Percentiles rank a stretch among this genome's conserved stretches.
phyloP scores from a whole-genome alignment of 441 rosid genomes.

The Pelargonium australe region DNA sequence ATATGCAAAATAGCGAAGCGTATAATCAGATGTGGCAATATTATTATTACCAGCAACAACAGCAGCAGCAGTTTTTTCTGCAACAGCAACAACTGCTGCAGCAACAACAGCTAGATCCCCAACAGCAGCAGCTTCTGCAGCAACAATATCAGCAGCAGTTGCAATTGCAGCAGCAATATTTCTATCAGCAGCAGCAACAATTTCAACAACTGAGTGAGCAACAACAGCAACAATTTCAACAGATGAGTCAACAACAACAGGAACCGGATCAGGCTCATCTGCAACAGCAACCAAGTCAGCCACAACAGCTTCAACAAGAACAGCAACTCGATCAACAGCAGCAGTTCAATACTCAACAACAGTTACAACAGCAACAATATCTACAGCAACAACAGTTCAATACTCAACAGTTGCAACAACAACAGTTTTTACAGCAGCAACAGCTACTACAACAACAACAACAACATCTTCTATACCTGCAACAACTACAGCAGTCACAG shows the following conservation, averaged over 20 bases:
- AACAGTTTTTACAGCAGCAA: constrained; percentile 23
- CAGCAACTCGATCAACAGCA: constrained; percentile 26
- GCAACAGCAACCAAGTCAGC: constrained; percentile 27
- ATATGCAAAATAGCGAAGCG: constrained; percentile 43
- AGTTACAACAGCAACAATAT: constrained; percentile 13
- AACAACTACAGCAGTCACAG: constrained; percentile 20
- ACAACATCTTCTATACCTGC: constrained; percentile 22
- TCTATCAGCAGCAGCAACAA: constrained; percentile 24
- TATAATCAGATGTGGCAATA: constrained; percentile 77
- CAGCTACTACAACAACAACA: constrained; percentile 23
- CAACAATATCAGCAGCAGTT: constrained; percentile 36
- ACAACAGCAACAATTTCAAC: constrained; percentile 28
- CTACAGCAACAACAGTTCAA: constrained; percentile 19
- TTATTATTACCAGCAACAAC: constrained; percentile 54
- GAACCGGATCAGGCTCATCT: constrained; percentile 24
- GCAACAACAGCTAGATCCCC: constrained; percentile 23
- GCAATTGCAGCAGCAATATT: constrained; percentile 29
- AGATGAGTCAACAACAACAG: constrained; percentile 24
- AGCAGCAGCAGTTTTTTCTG: constrained; percentile 42
- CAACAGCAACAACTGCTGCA: constrained; percentile 42
- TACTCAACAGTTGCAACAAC: constrained; percentile 18
- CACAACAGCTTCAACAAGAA: constrained; percentile 26
- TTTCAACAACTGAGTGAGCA: constrained; percentile 24
- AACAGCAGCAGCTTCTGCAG: constrained; percentile 16
- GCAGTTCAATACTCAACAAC: constrained; percentile 8